phyloP scores from a whole-genome alignment of 148 eudicot species.

The Amaranthus cruentus region DNA sequence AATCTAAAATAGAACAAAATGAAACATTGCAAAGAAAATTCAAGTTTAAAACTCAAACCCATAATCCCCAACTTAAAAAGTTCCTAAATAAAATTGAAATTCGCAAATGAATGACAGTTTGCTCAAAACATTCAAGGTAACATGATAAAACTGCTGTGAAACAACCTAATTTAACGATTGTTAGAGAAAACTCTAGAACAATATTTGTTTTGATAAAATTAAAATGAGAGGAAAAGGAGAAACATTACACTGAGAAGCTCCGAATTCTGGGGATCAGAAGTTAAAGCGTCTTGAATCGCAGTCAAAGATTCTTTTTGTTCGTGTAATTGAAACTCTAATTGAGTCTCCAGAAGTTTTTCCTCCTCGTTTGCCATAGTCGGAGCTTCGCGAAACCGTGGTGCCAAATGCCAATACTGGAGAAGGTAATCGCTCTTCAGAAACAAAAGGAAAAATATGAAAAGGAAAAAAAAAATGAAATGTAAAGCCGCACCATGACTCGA shows the following conservation, averaged over 20 bases:
- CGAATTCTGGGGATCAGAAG: conserved; percentile 48
- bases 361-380: conserved; percentile 59
- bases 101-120: background rate
- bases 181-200: background rate
- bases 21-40: too few species aligned
- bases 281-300: conserved; percentile 54
- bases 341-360: conserved; percentile 56
- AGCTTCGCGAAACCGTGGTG: background rate
- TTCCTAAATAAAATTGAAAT: background rate
- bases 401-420: too few species aligned
- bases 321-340: conserved; percentile 63
- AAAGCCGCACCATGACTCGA: too few species aligned
- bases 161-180: background rate
- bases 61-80: too few species aligned
- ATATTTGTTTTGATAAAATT: background rate
- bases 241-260: conserved; percentile 56
- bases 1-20: too few species aligned
- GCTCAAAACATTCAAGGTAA: background rate
- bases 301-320: conserved; percentile 64
- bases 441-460: too few species aligned
- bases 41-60: too few species aligned
- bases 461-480: too few species aligned
- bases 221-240: background rate
- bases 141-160: background rate
- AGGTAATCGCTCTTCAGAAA: too few species aligned